Evolutionary conservation across 1,139 yeast species (phyloP).

Genomic region (Pneumocystis jirovecii): DNA sequence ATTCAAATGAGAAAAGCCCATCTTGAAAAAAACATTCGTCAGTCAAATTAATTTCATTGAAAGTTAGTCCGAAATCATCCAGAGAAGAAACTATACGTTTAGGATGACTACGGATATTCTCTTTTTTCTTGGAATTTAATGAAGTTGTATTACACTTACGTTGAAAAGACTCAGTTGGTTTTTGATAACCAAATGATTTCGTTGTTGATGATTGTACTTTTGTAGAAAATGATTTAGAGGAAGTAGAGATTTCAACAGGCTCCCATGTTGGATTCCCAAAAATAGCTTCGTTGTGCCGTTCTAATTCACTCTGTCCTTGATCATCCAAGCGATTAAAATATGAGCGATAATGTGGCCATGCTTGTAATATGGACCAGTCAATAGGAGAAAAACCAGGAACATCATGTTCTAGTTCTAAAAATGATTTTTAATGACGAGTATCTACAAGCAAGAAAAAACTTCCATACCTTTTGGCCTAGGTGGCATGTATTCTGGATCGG

Average conservation of each 20-base stretch:
- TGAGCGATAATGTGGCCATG: not conserved
- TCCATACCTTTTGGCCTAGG: not conserved
- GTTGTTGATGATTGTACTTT: not conserved
- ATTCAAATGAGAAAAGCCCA: not conserved
- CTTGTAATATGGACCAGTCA: not conserved
- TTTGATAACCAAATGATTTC: not conserved
- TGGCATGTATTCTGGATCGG: not conserved
- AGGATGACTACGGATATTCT: not conserved
- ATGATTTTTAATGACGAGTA: not conserved
- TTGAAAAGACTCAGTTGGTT: not conserved
- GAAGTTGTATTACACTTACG: not conserved
- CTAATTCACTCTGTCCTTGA: not conserved
- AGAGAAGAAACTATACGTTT: not conserved
- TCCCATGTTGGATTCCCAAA: not conserved
- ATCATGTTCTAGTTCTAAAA: not conserved
- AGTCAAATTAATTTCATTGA: not conserved
- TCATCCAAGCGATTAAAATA: not conserved
- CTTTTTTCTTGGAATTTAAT: not conserved
- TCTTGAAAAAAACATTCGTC: not conserved
- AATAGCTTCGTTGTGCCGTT: not conserved
- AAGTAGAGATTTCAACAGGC: not conserved
- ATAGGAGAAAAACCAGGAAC: not conserved
- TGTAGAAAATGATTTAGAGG: not conserved
- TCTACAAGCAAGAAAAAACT: not conserved
- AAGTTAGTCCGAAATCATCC: not conserved